Evolutionary conservation across 352 stramenopile species (phyloP), one percentile per base, ranked within the genome.

Genomic region (Blastocystis sp.): DNA sequence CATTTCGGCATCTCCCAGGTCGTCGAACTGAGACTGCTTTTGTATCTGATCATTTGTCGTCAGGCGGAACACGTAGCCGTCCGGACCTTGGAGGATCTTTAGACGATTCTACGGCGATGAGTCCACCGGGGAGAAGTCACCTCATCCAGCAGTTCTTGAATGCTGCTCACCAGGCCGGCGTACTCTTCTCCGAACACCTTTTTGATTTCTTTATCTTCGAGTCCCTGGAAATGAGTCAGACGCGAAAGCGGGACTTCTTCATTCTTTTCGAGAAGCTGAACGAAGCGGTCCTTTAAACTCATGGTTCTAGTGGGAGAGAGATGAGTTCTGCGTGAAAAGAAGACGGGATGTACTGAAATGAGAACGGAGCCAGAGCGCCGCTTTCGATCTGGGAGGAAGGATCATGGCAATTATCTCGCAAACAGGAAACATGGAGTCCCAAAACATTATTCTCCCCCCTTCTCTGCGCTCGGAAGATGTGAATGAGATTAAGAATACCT

Each of bases 151-250:
- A 96, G 92, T 69, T 92, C 90, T 65, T 96, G 96, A 91, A 96
- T 95, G 50, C 95, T 91, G 24, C 91, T 85, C 26, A 94, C 94
- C 31, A 96, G 92, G 89, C 95, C 93, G 77, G 94, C 93, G 90
- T 96, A 96, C 78, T 95, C 93, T 89, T 93, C 91, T 74, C 93
- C 90, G 90, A 96, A 96, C 91, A 93, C 94, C 39, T 94, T 92
- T 82, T 93, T 93, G 88, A 96, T 93, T 77, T 96, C 93, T 13
- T 33, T n/a, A 69, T 85, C 55, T 45, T 85, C 74, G 51, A 85
- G 13, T 67, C 74, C 74, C 74, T 85, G 70, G 19, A n/a, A n/a
- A 50, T 67, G 6, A 85, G 29, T 26, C 6, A 45, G 12, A 2
- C 13, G 9, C 9, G 2, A 13, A 9, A 63, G 41, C 0, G 19